These are phyloP conservation scores for Phialophora verrucosa DNA, from an alignment of 2,329 filamentous ascomycete species.

Conservation along the genomic window DNA sequence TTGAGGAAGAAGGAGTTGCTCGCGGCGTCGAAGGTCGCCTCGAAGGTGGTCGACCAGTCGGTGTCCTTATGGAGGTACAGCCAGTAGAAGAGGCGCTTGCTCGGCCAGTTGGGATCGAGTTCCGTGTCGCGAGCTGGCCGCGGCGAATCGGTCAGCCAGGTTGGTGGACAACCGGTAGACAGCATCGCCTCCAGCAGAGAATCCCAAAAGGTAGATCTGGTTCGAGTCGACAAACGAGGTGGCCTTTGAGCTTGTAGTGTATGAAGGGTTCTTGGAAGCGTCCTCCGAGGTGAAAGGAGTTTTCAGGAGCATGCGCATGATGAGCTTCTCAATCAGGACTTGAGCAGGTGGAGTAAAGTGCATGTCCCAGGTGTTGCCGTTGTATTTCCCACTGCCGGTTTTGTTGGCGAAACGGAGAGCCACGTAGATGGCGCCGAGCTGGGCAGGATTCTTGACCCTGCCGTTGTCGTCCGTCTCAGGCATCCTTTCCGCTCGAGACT, in stretches of 20 bases:
- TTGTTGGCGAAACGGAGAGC: slow-evolving; percentile 5
- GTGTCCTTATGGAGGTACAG: slow-evolving; percentile 4
- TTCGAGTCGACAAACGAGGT: slow-evolving; percentile 5
- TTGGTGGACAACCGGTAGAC: slow-evolving; percentile 2
- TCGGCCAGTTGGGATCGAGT: slow-evolving; percentile 1
- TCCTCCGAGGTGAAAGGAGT: slow-evolving; percentile 5
- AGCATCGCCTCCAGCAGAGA: background rate
- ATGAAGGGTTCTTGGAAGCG: slow-evolving; percentile 7
- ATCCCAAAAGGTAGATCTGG: slow-evolving; percentile 5
- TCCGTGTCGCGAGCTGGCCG: background rate
- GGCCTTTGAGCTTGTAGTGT: background rate
- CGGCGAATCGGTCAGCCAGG: slow-evolving; percentile 5
- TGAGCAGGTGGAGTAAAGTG: background rate
- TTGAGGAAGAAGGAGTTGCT: slow-evolving; percentile 6
- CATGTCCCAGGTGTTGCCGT: slow-evolving; percentile 5
- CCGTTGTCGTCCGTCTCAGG: background rate
- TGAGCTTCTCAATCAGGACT: slow-evolving; percentile 3
- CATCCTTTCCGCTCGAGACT: slow-evolving; percentile 4
- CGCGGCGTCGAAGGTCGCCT: slow-evolving; percentile 4
- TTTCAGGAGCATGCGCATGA: slow-evolving; percentile 3
- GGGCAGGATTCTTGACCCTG: background rate
- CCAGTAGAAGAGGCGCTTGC: slow-evolving; percentile 6
- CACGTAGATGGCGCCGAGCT: slow-evolving; percentile 2
- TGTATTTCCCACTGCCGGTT: background rate
- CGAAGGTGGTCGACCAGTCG: slow-evolving; percentile 2